A percentile compares a stretch with the other conserved stretches of the same genome.
Evolutionary conservation across 352 stramenopile species (phyloP).

Genomic region (Elongisporangium prolatum): DNA sequence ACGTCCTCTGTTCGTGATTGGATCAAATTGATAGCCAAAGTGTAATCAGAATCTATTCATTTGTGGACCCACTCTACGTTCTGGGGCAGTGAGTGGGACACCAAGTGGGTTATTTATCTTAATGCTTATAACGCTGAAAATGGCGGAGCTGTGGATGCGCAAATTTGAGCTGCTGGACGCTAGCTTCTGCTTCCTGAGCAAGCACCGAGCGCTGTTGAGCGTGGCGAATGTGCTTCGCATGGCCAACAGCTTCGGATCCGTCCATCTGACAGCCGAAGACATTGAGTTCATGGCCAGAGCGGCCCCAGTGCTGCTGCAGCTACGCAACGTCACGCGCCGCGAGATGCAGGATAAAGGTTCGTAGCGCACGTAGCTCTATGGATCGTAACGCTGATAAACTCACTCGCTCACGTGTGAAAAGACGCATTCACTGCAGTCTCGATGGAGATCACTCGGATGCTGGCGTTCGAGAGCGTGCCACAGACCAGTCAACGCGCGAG

Average conservation of each 20-base stretch:
- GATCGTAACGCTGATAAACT: no score
- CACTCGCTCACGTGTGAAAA: no score
- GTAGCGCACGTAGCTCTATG: not conserved
- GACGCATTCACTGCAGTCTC: not conserved
- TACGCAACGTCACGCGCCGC: conserved; percentile 18
- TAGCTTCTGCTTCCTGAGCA: conserved; percentile 60
- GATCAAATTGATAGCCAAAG: not conserved
- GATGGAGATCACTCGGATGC: conserved; percentile 17
- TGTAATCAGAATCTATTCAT: no score
- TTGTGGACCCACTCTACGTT: not conserved
- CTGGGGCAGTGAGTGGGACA: not conserved
- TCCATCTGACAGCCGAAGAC: conserved; percentile 26
- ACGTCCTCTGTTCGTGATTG: not conserved
- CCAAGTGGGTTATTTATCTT: no score
- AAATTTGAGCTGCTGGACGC: conserved; percentile 70
- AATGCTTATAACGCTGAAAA: no score
- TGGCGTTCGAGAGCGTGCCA: conserved; percentile 55
- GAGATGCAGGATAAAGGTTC: conserved; percentile 27
- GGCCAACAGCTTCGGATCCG: conserved; percentile 49
- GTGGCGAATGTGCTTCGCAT: conserved; percentile 55
- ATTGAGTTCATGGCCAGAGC: conserved; percentile 34
- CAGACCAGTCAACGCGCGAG: conserved; percentile 58
- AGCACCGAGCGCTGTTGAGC: conserved; percentile 32
- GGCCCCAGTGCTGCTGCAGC: conserved; percentile 42
- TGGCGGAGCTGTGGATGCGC: conserved; percentile 9